Base-by-base conservation (phyloP, 169 alveolate genomes). In the Miamiensis avidus region DNA sequence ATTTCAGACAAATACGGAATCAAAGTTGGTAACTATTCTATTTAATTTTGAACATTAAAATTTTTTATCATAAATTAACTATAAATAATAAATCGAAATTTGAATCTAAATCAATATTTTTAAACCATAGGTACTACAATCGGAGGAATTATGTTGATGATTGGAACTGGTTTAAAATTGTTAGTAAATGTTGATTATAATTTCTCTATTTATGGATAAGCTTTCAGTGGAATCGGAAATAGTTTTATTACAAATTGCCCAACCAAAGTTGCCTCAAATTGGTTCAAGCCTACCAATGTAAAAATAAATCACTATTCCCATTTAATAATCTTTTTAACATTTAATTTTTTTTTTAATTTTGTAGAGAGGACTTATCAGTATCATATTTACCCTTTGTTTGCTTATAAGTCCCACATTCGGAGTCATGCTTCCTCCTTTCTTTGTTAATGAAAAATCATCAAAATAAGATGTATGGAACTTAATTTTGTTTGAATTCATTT, bases 251-350 rank as follows among this genome's bases (percentile, higher is more conserved):
- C 72, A 33, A 77, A 77, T 69, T 31, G 74, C 4, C 82, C 82
- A 28, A 31, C 82, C 28, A 77, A 77, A 77, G 82, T 77, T 15
- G 82, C 82, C 0, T 64, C 82, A 1, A 77, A 77, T 33, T 77
- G 82, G 82, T 77, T 77, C 72, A 33, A 77, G 20, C 82, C 82
- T 29, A 33, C 15, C 28, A 25, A 77, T 77, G 82, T 77, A 77
- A 77, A 1, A 25, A 76, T 1, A 25, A 0, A 26, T 26, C 33
- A 76, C 32, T 31, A 16, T 31, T 32, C 0, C 30, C 31, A 11
- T 77, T 25, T 0, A 25, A 32, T 0, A 29, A 33, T 0, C 20
- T 25, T 33, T 32, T 34, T 0, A 77, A 0, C 28, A 77, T 33
- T 31, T 75, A 76, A 29, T 34, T 25, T 15, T 0, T 34, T 0